phyloP scores from a whole-genome alignment of 192 early-diverging fungal species.

The Backusella morwellensis region DNA sequence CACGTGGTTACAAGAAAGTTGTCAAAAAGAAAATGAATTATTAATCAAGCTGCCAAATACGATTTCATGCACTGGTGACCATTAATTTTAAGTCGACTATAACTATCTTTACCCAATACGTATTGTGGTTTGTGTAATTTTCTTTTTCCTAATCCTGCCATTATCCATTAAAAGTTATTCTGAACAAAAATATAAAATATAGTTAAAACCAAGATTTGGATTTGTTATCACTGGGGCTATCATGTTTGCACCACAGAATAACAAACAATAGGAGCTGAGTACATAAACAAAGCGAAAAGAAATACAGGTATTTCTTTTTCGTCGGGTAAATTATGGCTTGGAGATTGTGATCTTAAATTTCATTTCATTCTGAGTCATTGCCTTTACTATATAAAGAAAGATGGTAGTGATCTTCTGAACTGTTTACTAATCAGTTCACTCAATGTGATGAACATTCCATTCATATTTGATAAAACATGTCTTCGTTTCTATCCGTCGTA shows the following conservation, averaged over 20 bases:
- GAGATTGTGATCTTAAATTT: too few species aligned
- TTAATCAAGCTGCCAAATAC: background rate
- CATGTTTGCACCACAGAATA: background rate
- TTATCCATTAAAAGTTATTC: background rate
- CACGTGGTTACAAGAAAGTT: background rate
- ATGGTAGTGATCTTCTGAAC: too few species aligned
- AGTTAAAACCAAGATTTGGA: background rate
- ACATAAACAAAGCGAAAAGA: background rate
- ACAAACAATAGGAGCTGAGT: background rate
- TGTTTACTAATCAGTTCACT: too few species aligned
- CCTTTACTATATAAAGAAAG: too few species aligned
- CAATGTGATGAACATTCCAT: too few species aligned
- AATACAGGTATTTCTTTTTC: too few species aligned
- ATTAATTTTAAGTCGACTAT: background rate
- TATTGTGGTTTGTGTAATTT: background rate
- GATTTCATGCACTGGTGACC: background rate
- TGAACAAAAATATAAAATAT: background rate
- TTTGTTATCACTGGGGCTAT: background rate
- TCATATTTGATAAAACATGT: too few species aligned
- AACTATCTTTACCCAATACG: background rate
- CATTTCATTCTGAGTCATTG: too few species aligned
- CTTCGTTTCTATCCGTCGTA: too few species aligned
- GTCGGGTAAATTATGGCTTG: too few species aligned
- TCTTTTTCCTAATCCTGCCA: background rate
- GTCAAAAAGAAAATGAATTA: background rate